A percentile compares a stretch with the other conserved stretches of the same genome.
These are phyloP conservation scores for Phytophthora niederhauseri DNA, from an alignment of 352 stramenopile species.

Conservation along the genomic window DNA sequence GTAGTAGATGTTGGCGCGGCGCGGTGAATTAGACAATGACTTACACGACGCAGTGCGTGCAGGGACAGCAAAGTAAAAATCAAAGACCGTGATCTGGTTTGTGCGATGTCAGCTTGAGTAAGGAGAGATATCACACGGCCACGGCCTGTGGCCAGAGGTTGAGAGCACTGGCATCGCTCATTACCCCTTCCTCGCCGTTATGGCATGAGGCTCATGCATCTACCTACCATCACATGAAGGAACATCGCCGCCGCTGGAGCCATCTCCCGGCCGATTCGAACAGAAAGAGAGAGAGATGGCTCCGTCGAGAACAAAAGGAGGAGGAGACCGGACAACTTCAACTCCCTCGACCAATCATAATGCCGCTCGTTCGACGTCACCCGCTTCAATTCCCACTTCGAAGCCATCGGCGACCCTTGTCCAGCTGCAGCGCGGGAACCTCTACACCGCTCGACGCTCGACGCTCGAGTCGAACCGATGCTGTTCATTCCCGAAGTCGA, in stretches of 20 bases:
- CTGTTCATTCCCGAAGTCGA: slow-evolving; percentile 14
- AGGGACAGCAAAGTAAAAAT: background rate
- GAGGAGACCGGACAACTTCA: slow-evolving; percentile 11
- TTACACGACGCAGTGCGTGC: background rate
- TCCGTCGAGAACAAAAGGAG: slow-evolving; percentile 22
- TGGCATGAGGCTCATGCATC: background rate
- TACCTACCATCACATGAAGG: no score
- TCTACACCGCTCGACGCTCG: background rate
- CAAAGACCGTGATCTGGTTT: background rate
- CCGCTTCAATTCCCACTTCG: slow-evolving; percentile 2
- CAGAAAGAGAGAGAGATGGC: slow-evolving; percentile 13
- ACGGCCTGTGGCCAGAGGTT: background rate
- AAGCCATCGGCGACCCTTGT: slow-evolving; percentile 1
- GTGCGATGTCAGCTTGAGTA: background rate
- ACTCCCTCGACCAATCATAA: slow-evolving; percentile 1
- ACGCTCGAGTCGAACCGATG: background rate
- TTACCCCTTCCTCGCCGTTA: no score
- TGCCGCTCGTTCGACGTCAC: background rate
- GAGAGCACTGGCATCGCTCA: no score
- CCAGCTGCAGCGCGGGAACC: slow-evolving; percentile 5
- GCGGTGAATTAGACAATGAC: background rate
- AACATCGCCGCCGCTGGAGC: background rate
- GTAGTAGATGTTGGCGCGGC: background rate
- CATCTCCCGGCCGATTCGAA: slow-evolving; percentile 3
- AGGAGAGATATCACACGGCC: background rate